Base-by-base conservation (phyloP, 163 green algal species). In the Prototheca stagnorum region DNA sequence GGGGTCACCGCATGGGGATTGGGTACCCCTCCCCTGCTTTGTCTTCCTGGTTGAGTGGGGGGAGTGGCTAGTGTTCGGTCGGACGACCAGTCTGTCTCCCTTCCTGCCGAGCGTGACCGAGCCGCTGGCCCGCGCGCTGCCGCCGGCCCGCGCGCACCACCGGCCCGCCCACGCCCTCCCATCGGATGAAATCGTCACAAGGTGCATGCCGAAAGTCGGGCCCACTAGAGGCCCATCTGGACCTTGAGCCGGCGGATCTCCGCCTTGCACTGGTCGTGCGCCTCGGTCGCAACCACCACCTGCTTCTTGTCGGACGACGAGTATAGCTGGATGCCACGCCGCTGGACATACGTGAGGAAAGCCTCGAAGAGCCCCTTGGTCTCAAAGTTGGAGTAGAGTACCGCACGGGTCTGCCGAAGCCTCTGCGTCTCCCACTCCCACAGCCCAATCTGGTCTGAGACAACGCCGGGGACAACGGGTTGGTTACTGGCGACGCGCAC, bases 351-450 rank as follows among this genome's bases (percentile, higher is more conserved):
- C 4, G 44, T 44, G 3, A 42, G 44, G 14, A 67, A 54, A 3
- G 52, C 22, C 5, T 39, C 16, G 47, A 73, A 87, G 17, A 81
- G 45, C 42, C 77, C 54, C 0, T 27, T 9, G 11, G 53, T 68
- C 34, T 79, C 64, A 53, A 92, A 93, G 7, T 72, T 54, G n/a
- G 69, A 50, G 57, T 90, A 91, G 17, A 86, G 44, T 1, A 67
- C 40, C 12, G 61, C 71, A 1, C 33, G 25, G 8, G 57, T 19
- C 5, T 59, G 24, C 12, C 44, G 20, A 50, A 93, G 62, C 17
- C 83, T 74, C 42, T 64, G 45, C 35, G 70, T 70, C 44, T 93
- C 81, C 28, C 59, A 46, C 61, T 93, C 62, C 83, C 83, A 93
- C 53, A 93, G 67, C 45, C 65, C 49, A 16, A 93, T 67, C 61